Evolutionary conservation across 23 red algal genomes (phyloP), one percentile per base, ranked within the genome.

Genomic region (Chondrus crispus): DNA sequence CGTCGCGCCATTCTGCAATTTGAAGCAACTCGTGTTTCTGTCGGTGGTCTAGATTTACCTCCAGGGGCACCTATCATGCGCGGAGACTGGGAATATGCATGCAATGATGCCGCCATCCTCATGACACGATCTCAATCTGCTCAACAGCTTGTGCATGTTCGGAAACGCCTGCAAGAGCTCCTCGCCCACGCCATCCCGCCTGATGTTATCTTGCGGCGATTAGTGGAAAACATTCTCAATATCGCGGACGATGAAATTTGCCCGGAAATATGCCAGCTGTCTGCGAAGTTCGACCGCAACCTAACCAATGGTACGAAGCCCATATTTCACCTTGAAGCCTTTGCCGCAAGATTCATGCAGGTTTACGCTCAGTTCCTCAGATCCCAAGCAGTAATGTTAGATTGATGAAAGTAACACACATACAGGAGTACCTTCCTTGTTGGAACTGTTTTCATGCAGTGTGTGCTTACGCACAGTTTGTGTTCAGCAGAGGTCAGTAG

Each of bases 241-340:
- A 88, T 85, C 36, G 90, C 86, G 20, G 93, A 95, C 53, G 86
- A 94, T 78, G 90, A 94, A 58, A 81, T 96, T 40, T 89, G 84
- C 42, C 94, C 91, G 0, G 75, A 77, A 38, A 62, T 99, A 16
- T 96, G 93, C 70, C 42, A 53, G n/a, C 89, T 90, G 51, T 94
- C 97, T 39, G 97, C 97, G 8, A 60, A 84, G 47, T 99, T 95
- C 76, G 94, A 99, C 79, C 86, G 93, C 76, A 93, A 93, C 64
- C 53, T 96, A 46, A 71, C 85, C 32, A 92, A 82, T 20, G 97
- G 97, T 49, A 85, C 84, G 58, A 99, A 99, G 72, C 90, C 94
- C 8, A 94, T 99, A 9, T 88, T 99, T 46, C 97, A 99, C 55
- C 54, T 99, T 9, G 97, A 99, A 55, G 97, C 97, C 2, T 99